Base-by-base conservation (phyloP, 2,329 filamentous ascomycete species). In the Penicillium nordicum region DNA sequence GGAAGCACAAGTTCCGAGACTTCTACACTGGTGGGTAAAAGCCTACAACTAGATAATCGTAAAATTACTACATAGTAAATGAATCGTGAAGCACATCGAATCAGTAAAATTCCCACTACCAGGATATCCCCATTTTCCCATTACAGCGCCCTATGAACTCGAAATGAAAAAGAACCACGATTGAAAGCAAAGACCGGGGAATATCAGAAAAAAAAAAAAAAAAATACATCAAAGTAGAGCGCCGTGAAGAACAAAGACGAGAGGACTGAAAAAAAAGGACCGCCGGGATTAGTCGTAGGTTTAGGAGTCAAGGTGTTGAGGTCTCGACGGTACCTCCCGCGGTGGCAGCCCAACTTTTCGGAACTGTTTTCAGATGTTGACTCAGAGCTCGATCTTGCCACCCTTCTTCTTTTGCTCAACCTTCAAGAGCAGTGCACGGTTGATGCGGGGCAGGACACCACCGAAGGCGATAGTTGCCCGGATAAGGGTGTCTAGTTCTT, bases 361-460 rank as follows among this genome's bases (percentile, higher is more conserved):
- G 29, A 54, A 41, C 48, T 52, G 46, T 52, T 55, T 52, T 55
- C 48, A 29, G 9, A 21, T 29, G 41, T 41, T 41, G 41, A 40
- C 36, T 55, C 52, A 55, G 29, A 51, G 38, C 41, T 55, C 53
- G 40, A 51, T 43, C 25, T 45, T 42, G 34, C 48, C 44, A 23
- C 82, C 87, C 81, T 91, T 91, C 89, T 96, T 96, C 89, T 96
- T 96, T 80, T 96, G 90, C 79, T 96, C 92, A 54, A 96, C 92
- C 86, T 96, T 96, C 75, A 96, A 84, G 68, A 99, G 82, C 67
- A 99, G 82, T 14, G 94, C 94, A 69, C 94, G 90, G 83, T 99
- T 97, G 86, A 99, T 99, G 79, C 97, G 93, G 63, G 94, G 94
- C 72, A 99, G 82, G 29, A 99, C 94, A 88, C 94, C 94, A 81